Base-by-base conservation (phyloP, 805 yeast species). In the Helenozyma rhizophorensis region DNA sequence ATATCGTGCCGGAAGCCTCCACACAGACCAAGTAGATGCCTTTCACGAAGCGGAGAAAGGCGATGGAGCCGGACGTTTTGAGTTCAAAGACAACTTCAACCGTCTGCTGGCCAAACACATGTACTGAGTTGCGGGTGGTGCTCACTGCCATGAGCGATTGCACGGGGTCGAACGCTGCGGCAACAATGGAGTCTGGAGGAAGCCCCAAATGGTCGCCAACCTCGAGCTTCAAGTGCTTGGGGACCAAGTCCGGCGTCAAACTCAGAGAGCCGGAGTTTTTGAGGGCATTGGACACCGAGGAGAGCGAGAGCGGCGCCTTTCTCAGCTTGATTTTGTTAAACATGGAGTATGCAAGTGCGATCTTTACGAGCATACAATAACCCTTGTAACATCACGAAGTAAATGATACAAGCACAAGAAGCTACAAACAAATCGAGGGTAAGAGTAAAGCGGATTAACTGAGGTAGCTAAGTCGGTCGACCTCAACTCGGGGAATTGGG, bases 81-180 rank as follows among this genome's bases (percentile, higher is more conserved):
- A 80, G 50, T 27, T 72, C 72, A 44, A 88, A 68, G 8, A 74
- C 74, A 10, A 76, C 83, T 41, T 82, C 82, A 8, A 88, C 95
- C 33, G 82, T 78, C 25, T 80, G 78, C 50, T 83, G 90, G 2
- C 97, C 98, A 51, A 78, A 81, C 4, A 93, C 81, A 43, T 84
- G 80, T 11, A 93, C 68, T 27, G 76, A 76, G 25, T 88, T 85
- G 6, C 61, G 52, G 23, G 71, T 78, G 0, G 96, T 87, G 3
- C 88, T 81, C 0, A 87, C 63, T 0, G 96, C 97, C 47, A 88
- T 58, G 17, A 93, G 67, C 33, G 93, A 77, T 56, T 93, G 98
- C 1, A 85, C 79, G 3, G 95, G 95, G 54, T 93, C 97, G 58
- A 71, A 84, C 0, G 93, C 94, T 24, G 78, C 53, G 0, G 85